Evolutionary conservation across 177 flowering plant species (phyloP).

Genomic region (Tripterygium wilfordii): DNA sequence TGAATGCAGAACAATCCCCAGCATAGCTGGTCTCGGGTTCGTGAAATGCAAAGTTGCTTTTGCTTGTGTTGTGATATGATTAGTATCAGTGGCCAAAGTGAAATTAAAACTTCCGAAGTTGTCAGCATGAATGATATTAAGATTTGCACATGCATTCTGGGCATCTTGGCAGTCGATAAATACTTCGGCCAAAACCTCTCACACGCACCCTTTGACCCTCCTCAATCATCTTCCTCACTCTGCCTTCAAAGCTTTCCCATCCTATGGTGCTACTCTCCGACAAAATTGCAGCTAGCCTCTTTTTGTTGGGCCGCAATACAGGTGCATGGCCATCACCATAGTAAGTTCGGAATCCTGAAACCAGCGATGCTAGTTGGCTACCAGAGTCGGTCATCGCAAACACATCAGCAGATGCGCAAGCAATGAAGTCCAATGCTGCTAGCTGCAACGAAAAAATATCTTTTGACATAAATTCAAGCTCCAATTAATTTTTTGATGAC

Average conservation of each 20-base stretch:
- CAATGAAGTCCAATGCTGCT: constrained; percentile 95
- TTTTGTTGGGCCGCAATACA: constrained; percentile 78
- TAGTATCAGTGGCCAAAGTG: too few relatives aligned
- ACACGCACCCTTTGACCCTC: constrained; percentile 63
- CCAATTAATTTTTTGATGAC: too few relatives aligned
- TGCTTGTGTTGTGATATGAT: too few relatives aligned
- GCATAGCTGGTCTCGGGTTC: too few relatives aligned
- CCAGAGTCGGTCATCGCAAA: constrained; percentile 99
- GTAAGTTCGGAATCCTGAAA: constrained; percentile 87
- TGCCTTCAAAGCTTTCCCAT: constrained; percentile 66
- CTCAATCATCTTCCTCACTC: constrained; percentile 76
- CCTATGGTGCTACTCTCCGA: constrained; percentile 53
- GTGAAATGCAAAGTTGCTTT: too few relatives aligned
- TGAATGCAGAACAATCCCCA: too few relatives aligned
- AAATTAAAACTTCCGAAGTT: too few relatives aligned
- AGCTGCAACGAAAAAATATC: constrained; percentile 46
- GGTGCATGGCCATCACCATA: constrained; percentile 77
- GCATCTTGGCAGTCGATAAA: constrained; percentile 83
- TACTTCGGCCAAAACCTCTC: constrained; percentile 63
- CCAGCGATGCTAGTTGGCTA: constrained; percentile 91
- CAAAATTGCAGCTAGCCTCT: constrained; percentile 72
- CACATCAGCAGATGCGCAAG: constrained; percentile 91
- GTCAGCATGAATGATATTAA: constrained; percentile 18
- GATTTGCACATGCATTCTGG: constrained; percentile 88
- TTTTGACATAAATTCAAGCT: too few relatives aligned